Percentiles rank a stretch among this genome's conserved stretches.
These are phyloP conservation scores for Talaromyces borbonicus DNA, from an alignment of 495 filamentous ascomycete species.

Conservation along the genomic window DNA sequence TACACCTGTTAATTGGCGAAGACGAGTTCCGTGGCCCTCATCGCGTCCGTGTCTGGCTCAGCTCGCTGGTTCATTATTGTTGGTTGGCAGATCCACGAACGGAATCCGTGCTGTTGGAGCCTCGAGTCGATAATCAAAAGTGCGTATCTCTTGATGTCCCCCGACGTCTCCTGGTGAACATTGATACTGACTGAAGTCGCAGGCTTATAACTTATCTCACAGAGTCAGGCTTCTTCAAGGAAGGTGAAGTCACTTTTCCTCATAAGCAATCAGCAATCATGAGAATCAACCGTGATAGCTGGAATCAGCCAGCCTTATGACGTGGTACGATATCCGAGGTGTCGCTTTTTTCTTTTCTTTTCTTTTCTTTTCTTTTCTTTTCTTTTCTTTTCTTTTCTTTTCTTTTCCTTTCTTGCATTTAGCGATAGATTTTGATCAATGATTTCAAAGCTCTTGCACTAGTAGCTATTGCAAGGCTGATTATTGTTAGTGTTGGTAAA, in stretches of 20 bases:
- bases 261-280: conserved; percentile 90
- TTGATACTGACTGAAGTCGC: no score
- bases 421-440: no score
- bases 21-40: conserved; percentile 77
- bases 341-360: not conserved
- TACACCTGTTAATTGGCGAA: conserved; percentile 86
- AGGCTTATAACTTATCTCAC: conserved; percentile 75
- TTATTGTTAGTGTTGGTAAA: no score
- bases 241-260: conserved; percentile 78
- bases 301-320: conserved; percentile 70
- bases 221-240: conserved; percentile 73
- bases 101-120: conserved; percentile 73
- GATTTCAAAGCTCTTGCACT: no score
- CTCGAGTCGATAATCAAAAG: conserved; percentile 85
- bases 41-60: conserved; percentile 70
- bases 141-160: conserved; percentile 42
- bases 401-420: no score
- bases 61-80: conserved; percentile 73
- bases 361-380: not conserved
- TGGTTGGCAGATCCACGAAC: conserved; percentile 76
- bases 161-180: no score
- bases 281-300: conserved; percentile 70
- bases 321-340: not conserved
- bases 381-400: no score
- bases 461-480: no score